Percentiles rank a stretch among this genome's conserved stretches.
These are phyloP conservation scores for Penicillium crystallinum DNA, from an alignment of 495 filamentous ascomycete genomes.

Conservation along the genomic window DNA sequence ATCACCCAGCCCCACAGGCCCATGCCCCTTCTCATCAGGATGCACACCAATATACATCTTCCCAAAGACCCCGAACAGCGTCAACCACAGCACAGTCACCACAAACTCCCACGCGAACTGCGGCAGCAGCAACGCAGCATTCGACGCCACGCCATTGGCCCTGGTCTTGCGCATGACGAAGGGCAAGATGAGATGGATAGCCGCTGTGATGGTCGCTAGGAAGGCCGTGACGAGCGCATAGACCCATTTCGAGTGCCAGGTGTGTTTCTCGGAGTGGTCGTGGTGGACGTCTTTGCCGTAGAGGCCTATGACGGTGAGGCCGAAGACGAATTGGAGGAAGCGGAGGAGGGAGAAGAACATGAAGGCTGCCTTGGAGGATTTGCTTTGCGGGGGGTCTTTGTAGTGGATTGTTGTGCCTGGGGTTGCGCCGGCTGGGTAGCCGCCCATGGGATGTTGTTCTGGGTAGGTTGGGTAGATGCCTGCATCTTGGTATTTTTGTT, in stretches of 20 bases:
- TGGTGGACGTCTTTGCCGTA: slow-evolving; percentile 67
- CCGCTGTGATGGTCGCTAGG: slow-evolving; percentile 55
- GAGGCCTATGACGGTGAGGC: slow-evolving; percentile 68
- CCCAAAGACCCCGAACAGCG: slow-evolving; percentile 77
- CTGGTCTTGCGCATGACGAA: slow-evolving; percentile 39
- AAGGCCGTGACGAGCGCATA: slow-evolving; percentile 65
- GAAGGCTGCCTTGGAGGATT: slow-evolving; percentile 5
- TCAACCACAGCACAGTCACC: slow-evolving; percentile 68
- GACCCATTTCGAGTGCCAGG: slow-evolving; percentile 64
- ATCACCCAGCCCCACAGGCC: slow-evolving; percentile 18
- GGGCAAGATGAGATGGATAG: slow-evolving; percentile 56
- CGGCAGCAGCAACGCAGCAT: slow-evolving; percentile 17
- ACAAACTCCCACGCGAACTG: slow-evolving; percentile 65
- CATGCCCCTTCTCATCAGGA: slow-evolving; percentile 35
- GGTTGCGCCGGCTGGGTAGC: slow-evolving; percentile 17
- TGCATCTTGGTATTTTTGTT: slow-evolving; percentile 19
- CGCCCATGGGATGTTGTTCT: slow-evolving; percentile 15
- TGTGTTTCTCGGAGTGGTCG: slow-evolving; percentile 45
- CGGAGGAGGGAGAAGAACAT: slow-evolving; percentile 46
- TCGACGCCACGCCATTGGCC: slow-evolving; percentile 17
- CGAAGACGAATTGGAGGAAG: slow-evolving; percentile 68
- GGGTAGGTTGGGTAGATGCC: slow-evolving; percentile 5
- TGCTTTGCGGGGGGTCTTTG: slow-evolving; percentile 4
- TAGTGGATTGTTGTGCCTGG: slow-evolving; percentile 18
- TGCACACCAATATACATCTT: slow-evolving; percentile 69